Evolutionary conservation across 495 filamentous ascomycete genomes (phyloP), one percentile per base, ranked within the genome.

Genomic region (Cenococcum geophilum): DNA sequence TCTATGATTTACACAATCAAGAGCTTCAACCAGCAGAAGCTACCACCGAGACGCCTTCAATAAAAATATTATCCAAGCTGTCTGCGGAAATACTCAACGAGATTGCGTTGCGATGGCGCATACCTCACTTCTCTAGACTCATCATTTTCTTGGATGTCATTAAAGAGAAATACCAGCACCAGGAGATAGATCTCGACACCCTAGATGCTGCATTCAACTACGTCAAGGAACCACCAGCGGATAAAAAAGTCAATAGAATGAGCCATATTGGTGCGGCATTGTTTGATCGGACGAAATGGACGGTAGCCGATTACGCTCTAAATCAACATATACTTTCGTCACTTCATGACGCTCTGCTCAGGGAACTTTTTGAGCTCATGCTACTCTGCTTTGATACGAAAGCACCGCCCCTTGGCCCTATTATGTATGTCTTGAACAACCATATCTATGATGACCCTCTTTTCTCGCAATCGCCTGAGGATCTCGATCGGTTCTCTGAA

Each of bases 331-430:
- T 89, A 21, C 78, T 97, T 1, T 77, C 80, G 37, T 83, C 83
- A 58, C 74, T 97, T 11, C 84, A 97, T 66, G 91, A 95, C 60
- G 85, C 86, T 16, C 73, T 99, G 40, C 75, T 96, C 51, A 83
- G 95, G 48, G 95, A 97, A 62, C 79, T 99, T 22, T 97, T 88
- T 74, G 87, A 90, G 55, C 77, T 87, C 14, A 78, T 97, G 71
- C 86, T 91, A 76, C 85, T 88, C 67, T 95, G 90, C 66, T 99
- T 89, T 71, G 89, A 97, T 58, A 65, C 79, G n/a, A 96, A 96
- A 66, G 82, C 88, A 9, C 90, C 90, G 2, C 79, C 78, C 32
- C 80, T 91, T 37, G 91, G 89, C 16, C 83, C 86, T 22, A 81
- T 93, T 11, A 85, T 97, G 81, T 86, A 87, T 59, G 78, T 99